Conservation (phyloP, 1,284 basidiomycete species). For the Ceratobasidium theobromae region DNA sequence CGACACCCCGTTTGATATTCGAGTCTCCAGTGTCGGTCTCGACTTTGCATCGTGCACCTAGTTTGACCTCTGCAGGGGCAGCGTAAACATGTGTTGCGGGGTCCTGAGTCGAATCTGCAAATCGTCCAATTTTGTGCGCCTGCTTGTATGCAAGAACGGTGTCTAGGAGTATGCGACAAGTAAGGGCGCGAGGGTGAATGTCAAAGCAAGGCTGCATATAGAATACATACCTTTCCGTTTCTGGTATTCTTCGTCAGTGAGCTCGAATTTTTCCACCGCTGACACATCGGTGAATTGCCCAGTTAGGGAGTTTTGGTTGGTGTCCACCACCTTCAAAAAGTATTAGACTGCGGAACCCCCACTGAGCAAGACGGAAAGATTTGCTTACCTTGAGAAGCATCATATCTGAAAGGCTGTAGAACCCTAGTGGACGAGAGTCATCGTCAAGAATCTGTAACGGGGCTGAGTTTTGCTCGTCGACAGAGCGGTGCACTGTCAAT, state of each 20-base stretch:
- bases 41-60: conserved; percentile 83
- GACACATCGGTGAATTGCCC: conserved; percentile 83
- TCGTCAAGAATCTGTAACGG: conserved; percentile 62
- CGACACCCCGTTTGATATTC: conserved; percentile 75
- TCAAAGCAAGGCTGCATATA: too few relatives aligned
- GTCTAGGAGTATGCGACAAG: conserved; percentile 53
- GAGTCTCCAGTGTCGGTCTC: conserved; percentile 55
- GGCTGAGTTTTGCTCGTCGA: conserved; percentile 50
- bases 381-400: conserved; percentile 79
- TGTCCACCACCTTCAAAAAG: conserved; percentile 66
- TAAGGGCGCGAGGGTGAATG: background rate
- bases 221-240: conserved; percentile 72
- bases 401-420: conserved; percentile 67
- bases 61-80: conserved; percentile 46
- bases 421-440: conserved; percentile 67
- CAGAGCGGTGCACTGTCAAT: conserved; percentile 64
- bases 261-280: conserved; percentile 90
- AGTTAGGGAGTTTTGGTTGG: conserved; percentile 68
- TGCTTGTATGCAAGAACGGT: conserved; percentile 91
- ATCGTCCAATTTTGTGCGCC: conserved; percentile 85
- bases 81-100: conserved; percentile 41
- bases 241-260: conserved; percentile 82
- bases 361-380: too few relatives aligned
- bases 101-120: conserved; percentile 57
- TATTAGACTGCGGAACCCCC: conserved; percentile 35